phyloP scores from a whole-genome alignment of 768 basidiomycete genomes.

The Phanerodontia chrysosporium region DNA sequence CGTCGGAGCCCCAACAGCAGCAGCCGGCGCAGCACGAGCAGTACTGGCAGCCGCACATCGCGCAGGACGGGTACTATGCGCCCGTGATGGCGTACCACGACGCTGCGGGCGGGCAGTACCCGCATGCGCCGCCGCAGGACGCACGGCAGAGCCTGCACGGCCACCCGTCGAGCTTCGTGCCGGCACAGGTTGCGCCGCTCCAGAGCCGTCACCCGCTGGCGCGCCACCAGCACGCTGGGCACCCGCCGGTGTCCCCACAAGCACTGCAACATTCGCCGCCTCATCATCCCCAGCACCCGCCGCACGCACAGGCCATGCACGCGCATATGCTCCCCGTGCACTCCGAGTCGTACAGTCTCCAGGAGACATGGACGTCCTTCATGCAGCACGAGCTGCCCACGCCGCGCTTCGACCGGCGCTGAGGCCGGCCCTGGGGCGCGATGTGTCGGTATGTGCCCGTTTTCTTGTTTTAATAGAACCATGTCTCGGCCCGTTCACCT shows the following conservation, averaged over 20 bases:
- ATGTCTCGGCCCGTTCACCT: too few relatives aligned
- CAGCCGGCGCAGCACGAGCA: constrained; percentile 6
- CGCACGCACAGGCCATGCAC: constrained; percentile 11
- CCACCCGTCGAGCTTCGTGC: neutral
- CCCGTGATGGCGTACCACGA: neutral
- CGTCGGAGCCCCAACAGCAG: neutral
- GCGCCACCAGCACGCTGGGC: neutral
- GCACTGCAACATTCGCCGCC: neutral
- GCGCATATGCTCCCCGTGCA: constrained; percentile 36
- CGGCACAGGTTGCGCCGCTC: neutral
- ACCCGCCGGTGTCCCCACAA: neutral
- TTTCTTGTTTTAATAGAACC: too few relatives aligned
- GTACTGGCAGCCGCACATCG: neutral
- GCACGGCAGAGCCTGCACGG: constrained; percentile 1
- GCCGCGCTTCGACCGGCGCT: neutral
- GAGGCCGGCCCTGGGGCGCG: neutral
- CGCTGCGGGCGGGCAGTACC: neutral
- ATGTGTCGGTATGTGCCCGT: too few relatives aligned
- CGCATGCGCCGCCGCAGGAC: neutral
- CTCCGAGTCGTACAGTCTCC: constrained; percentile 54
- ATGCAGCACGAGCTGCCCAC: constrained; percentile 37
- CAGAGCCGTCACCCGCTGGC: neutral
- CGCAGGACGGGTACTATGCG: constrained; percentile 5
- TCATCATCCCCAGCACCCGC: neutral
- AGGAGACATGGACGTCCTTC: constrained; percentile 71